These are phyloP conservation scores for Citeromyces hawaiiensis DNA, from an alignment of 1,139 yeast species.

Conservation along the genomic window DNA sequence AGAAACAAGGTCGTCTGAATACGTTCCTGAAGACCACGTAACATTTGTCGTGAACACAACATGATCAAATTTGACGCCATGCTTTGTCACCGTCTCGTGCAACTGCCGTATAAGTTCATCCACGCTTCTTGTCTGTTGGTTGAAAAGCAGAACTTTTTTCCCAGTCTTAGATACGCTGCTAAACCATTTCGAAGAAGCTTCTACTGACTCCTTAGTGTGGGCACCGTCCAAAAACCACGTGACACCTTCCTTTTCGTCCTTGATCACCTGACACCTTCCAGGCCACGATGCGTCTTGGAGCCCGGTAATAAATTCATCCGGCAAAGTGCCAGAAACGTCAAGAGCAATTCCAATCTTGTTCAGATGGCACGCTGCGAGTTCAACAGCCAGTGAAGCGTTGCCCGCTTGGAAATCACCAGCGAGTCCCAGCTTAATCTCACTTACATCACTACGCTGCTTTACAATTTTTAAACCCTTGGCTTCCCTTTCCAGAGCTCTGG, in stretches of 20 bases:
- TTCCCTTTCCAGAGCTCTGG: constrained; percentile 54
- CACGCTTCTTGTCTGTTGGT: constrained; percentile 91
- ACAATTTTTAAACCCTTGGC: constrained; percentile 41
- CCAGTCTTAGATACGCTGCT: constrained; percentile 18
- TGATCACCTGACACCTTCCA: constrained; percentile 79
- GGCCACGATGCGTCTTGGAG: constrained; percentile 72
- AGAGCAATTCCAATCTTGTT: constrained; percentile 19
- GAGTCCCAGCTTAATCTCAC: constrained; percentile 49
- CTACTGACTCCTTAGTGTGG: constrained; percentile 80
- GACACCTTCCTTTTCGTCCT: constrained; percentile 24
- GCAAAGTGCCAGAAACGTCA: constrained; percentile 24
- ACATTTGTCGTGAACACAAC: constrained; percentile 85
- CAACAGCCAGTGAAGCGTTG: constrained; percentile 83
- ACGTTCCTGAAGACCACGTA: constrained; percentile 76
- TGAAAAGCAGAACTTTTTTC: constrained; percentile 51
- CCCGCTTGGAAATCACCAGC: constrained; percentile 75
- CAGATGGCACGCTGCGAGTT: constrained; percentile 57
- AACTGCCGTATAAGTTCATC: constrained; percentile 44
- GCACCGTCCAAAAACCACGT: constrained; percentile 93
- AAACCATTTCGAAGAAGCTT: constrained; percentile 76
- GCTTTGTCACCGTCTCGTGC: constrained; percentile 22
- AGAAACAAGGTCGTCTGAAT: constrained; percentile 75
- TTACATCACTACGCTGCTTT: constrained; percentile 22
- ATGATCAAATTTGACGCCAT: constrained; percentile 36
- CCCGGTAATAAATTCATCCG: constrained; percentile 48